Conservation (phyloP, 306 rosid species). For the Pyrus pyrifolia region DNA sequence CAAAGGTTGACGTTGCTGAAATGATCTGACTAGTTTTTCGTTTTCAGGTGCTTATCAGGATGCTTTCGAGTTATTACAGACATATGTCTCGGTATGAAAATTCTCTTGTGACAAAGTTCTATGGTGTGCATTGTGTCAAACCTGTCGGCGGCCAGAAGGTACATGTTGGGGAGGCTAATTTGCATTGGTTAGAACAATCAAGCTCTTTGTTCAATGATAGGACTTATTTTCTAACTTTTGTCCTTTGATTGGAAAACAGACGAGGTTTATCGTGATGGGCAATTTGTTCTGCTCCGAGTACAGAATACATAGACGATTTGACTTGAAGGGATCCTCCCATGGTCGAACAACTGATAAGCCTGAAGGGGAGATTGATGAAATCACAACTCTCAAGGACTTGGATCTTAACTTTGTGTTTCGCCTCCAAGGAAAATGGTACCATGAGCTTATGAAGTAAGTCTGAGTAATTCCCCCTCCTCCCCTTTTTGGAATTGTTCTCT, state of each 20-base stretch:
- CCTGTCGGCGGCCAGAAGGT: constrained; percentile 96
- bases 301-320: constrained; percentile 86
- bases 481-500: background rate
- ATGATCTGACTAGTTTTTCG: constrained; percentile 1
- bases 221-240: background rate
- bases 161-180: background rate
- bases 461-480: background rate
- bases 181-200: background rate
- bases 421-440: constrained; percentile 55
- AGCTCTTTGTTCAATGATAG: background rate
- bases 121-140: constrained; percentile 93
- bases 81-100: constrained; percentile 65
- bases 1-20: background rate
- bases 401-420: constrained; percentile 94
- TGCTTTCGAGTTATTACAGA: constrained; percentile 76
- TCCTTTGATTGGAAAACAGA: constrained; percentile 41
- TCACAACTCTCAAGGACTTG: constrained; percentile 90
- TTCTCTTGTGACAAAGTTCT: constrained; percentile 89
- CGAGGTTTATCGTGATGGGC: constrained; percentile 98
- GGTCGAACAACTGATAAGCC: constrained; percentile 83
- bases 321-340: constrained; percentile 92
- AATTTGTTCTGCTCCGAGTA: constrained; percentile 96
- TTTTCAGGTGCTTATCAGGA: constrained; percentile 83
- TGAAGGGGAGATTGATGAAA: constrained; percentile 86
- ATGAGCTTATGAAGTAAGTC: constrained; percentile 67